These are phyloP conservation scores for Dendrobium officinale DNA, from an alignment of 106 monocot species.

Conservation along the genomic window DNA sequence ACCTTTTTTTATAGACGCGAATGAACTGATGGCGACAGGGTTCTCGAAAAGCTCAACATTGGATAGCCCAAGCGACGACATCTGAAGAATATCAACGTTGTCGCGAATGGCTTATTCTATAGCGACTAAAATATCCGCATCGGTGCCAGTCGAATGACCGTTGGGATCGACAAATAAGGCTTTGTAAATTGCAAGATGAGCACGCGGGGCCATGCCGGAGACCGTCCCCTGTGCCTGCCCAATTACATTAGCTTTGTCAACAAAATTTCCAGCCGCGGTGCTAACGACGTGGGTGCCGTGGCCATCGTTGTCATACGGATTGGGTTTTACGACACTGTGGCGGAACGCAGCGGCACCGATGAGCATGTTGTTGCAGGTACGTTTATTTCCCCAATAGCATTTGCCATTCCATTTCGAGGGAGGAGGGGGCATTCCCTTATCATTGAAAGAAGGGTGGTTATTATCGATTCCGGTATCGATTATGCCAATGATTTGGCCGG, in stretches of 20 bases:
- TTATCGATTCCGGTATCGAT: conserved; percentile 34
- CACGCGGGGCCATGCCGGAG: conserved; percentile 19
- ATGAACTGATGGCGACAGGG: conserved; percentile 10
- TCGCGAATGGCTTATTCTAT: conserved; percentile 22
- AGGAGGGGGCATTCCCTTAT: conserved; percentile 12
- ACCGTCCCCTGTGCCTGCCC: conserved; percentile 9
- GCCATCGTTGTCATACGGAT: conserved; percentile 3
- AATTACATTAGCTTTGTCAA: conserved; percentile 8
- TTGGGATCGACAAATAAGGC: background rate
- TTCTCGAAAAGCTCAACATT: background rate
- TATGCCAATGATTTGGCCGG: conserved; percentile 26
- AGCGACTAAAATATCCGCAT: background rate
- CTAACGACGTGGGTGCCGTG: conserved; percentile 23
- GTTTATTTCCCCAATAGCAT: background rate
- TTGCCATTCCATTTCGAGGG: conserved; percentile 20
- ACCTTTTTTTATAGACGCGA: background rate
- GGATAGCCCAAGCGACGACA: background rate
- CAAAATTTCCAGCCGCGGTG: conserved; percentile 20
- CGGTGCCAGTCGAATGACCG: background rate
- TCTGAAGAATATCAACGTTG: conserved; percentile 13
- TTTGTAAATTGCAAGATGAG: conserved; percentile 26
- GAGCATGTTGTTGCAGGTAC: conserved; percentile 16
- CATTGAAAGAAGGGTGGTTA: conserved; percentile 34
- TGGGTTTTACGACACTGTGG: background rate
- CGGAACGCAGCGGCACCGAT: conserved; percentile 12